Evolutionary conservation across 1,139 yeast species (phyloP), one percentile per base, ranked within the genome.

Genomic region (Saccharomycopsis hybrid): DNA sequence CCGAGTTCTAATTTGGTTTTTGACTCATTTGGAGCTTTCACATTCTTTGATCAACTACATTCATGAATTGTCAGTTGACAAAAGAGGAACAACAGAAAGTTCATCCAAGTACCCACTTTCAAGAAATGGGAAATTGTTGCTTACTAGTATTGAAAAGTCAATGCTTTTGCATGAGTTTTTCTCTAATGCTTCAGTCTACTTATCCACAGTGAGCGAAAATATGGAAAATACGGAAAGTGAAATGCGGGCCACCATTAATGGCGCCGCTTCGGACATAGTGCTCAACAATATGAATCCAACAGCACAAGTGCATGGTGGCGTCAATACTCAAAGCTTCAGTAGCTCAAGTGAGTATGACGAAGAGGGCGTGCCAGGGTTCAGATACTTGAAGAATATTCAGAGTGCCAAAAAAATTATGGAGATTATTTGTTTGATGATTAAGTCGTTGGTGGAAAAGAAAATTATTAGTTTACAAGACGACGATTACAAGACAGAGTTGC

Each of bases 131-230:
- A 55, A 64, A 5, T 62, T 82, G 13, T 31, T 30, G 3, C 43
- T 46, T 25, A 76, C 82, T 35, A 78, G 73, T 5, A 70, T 80
- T 44, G 90, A 84, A 57, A 71, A 66, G 54, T 76, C 77, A 59
- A 80, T 82, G 85, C 60, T 84, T n/a, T 62, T 84, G 40, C 88
- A 82, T 62, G 87, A 81, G 60, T 80, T 83, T 57, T 70, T 84
- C 52, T 71, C 77, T 13, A 80, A 76, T 54, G 73, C 82, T 29
- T 68, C 76, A 7, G 70, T 74, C 11, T 76, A 70, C 55, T 62
- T 82, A 24, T 69, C 81, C 0, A 63, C 64, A 41, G 67, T 60
- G 4, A 53, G 56, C 18, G 55, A 53, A 43, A 37, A 48, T 7
- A 41, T 46, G 18, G 41, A 47, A 41, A 43, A 32, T 9, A 50